Base-by-base conservation (phyloP, 257 asterid genomes). In the Ajuga chamaepitys region DNA sequence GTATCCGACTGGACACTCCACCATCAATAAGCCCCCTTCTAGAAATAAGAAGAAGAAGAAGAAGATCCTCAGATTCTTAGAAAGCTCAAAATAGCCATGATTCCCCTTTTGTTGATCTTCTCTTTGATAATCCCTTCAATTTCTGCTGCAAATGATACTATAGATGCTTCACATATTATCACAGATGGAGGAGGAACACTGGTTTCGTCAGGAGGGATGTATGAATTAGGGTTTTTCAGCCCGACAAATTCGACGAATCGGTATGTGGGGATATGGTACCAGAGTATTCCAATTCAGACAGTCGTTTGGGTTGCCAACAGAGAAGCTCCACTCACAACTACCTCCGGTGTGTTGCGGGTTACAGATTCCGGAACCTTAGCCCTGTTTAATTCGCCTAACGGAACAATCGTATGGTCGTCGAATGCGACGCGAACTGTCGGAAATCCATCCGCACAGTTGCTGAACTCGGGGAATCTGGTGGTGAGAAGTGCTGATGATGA, bases 251-350 rank as follows among this genome's bases (percentile, higher is more conserved):
- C 87, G 3, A 5, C 16, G 9, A 56, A 56, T 54, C 56, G 80
- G 9, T 84, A 79, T n/a, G 64, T 81, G 0, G 67, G 54, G 10
- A 14, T 61, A 4, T 61, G 67, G 55, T 26, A 61, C 28, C n/a
- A 42, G 1, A 42, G 42, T 11, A 24, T 42, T 0, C n/a, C 54
- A 0, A 3, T 16, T 8, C n/a, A n/a, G 17, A 40, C 46, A 11
- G n/a, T 10, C 12, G 46, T 40, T 40, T 40, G 46, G 46, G 46
- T 40, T 11, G 46, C 46, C 46, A 40, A 40, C 46, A 40, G 46
- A n/a, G 14, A 40, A 40, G n/a, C 14, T 40, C 46, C 46, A 11
- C 16, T 40, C 46, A 40, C 46, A 0, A 11, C 4, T 3, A 40
- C 10, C 46, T 40, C 46, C 5, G n/a, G 46, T 3, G 46, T 40